A percentile compares a stretch with the other conserved stretches of the same genome.
Conservation (phyloP, 2,329 filamentous ascomycete species). For the Pseudohalonectria lignicola region DNA sequence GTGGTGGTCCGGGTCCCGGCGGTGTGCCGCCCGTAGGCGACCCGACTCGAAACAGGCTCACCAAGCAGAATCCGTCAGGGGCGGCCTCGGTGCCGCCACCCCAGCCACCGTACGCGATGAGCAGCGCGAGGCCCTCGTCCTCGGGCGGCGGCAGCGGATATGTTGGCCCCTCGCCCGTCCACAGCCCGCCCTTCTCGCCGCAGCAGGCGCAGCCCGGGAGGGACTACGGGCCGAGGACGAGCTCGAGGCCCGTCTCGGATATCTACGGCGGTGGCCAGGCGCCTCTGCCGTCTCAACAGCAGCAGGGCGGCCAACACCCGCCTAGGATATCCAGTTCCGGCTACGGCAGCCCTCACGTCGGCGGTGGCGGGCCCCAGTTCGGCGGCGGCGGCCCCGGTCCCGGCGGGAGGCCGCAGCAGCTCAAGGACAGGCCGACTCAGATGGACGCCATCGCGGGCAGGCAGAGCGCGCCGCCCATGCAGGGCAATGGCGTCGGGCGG, state of each 20-base stretch:
- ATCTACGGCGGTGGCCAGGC: conserved; percentile 15
- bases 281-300: conserved; percentile 12
- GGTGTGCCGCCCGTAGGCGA: conserved; percentile 21
- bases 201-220: conserved; percentile 15
- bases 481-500: conserved; percentile 7
- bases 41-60: conserved; percentile 23
- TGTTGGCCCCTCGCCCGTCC: too few relatives aligned
- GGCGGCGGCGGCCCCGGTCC: conserved; percentile 1
- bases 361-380: conserved; percentile 14
- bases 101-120: conserved; percentile 5
- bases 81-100: conserved; percentile 7
- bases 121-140: too few relatives aligned
- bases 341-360: conserved; percentile 12
- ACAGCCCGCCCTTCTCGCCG: background rate
- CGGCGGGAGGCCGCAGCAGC: conserved; percentile 8
- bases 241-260: conserved; percentile 18
- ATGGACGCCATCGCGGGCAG: conserved; percentile 16
- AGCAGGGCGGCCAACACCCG: conserved; percentile 4
- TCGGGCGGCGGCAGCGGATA: too few relatives aligned
- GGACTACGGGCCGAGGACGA: conserved; percentile 27
- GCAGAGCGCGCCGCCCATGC: conserved; percentile 22
- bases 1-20: too few relatives aligned
- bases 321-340: too few relatives aligned
- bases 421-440: conserved; percentile 14
- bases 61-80: conserved; percentile 18